Evolutionary conservation across 768 basidiomycete genomes (phyloP), one percentile per base, ranked within the genome.

Genomic region (Cystofilobasidium capitatum): DNA sequence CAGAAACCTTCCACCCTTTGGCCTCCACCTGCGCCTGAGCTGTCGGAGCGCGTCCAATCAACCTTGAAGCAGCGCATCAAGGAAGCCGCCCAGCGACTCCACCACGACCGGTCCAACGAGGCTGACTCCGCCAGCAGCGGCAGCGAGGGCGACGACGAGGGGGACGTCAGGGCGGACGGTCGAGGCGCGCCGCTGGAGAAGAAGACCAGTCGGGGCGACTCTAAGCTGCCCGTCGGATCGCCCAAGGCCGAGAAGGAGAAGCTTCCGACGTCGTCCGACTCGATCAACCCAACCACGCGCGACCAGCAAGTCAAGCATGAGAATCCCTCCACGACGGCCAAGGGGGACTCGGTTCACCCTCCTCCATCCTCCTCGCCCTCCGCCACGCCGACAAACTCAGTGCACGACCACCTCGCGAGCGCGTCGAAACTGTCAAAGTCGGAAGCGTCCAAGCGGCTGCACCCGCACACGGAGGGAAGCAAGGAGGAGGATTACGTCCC

Each of bases 1-100:
- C 54, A 55, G 64, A 63, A 69, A 59, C 68, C 68, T 4, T 59
- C 57, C 17, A 69, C 68, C 7, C 63, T 69, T 20, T 69, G 68
- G 68, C 68, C 68, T 0, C 68, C 68, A n/a, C 68, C 68, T 22
- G 45, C 62, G 22, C 31, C 68, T 36, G 68, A 69, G 29, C 40
- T 69, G 36, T 47, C 42, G 24, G 62, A 69, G 33, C 12, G 16
- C 33, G 58, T 69, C 3, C 68, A 69, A 26, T 31, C n/a, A 14
- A 63, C 42, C 16, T 62, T 69, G 7, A 58, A 40, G 29, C 6
- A 10, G 7, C 58, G 63, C 20, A 58, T 64, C 45, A 33, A 36
- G 13, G 58, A 69, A 26, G 47, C 57, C 5, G 58, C 51, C 9
- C n/a, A 45, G 39, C 37, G 54, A 7, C 16, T 67, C 36, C 26